Base-by-base conservation (phyloP, 768 basidiomycete genomes). In the Dacryopinax primogenitus region DNA sequence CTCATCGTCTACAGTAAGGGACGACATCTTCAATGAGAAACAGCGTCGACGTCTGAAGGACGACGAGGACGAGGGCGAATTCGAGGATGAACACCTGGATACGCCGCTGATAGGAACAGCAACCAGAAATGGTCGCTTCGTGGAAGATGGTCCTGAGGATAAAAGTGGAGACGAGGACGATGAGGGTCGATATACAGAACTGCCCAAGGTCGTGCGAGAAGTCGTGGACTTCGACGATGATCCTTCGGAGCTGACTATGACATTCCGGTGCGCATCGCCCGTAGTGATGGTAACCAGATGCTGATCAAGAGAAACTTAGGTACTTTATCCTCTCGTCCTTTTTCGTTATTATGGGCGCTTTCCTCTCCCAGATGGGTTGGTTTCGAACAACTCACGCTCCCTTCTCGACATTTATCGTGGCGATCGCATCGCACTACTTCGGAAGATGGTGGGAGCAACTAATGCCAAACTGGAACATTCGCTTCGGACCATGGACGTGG, bases 371-470 rank as follows among this genome's bases (percentile, higher is more conserved):
- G 30, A 58, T 58, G 51, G 51, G 51, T 30, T 58, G 51, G 51
- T 58, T 58, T 30, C 51, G 51, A 15, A 58, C 51, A 32, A 58
- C 51, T 28, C 51, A 58, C 26, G 51, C 51, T 23, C 51, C 51
- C 13, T 58, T 58, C 51, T 58, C 51, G 26, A 58, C 51, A 11
- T 58, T 58, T 30, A 58, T 58, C 26, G 51, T 58, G 26, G 51
- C 51, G 13, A 58, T 58, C 26, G 51, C 51, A 2, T 58, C 51
- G 11, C 51, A 58, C 21, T 58, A 58, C 30, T 58, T 58, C 51
- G 51, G 51, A 9, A 23, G 51, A 58, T 58, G 51, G 51, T 58
- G 51, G 51, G 51, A 58, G 30, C 51, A 58, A 30, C 51, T 58
- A 4, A 9, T 58, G 51, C 51, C 51, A 30, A 30, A 58, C 30